Conservation (phyloP, 1,139 yeast genomes). For the Trichomonascaceae sp. region DNA sequence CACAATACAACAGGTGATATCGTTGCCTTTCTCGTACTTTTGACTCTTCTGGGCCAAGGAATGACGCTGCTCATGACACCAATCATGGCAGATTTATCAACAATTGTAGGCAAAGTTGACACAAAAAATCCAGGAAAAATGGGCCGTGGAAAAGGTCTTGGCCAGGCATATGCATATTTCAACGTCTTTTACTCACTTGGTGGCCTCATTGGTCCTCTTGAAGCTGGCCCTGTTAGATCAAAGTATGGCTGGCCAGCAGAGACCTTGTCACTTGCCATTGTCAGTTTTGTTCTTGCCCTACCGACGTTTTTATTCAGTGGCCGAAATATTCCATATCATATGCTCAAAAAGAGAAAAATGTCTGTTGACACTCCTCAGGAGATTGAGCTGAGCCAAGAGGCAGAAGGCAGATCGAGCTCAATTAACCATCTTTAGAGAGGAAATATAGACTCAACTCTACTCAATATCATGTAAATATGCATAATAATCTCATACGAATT, state of each 20-base stretch:
- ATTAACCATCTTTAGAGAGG: background rate
- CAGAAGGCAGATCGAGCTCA: background rate
- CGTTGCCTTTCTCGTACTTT: conserved; percentile 27
- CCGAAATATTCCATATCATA: conserved; percentile 16
- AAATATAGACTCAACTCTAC: background rate
- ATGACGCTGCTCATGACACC: conserved; percentile 27
- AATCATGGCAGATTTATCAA: conserved; percentile 29
- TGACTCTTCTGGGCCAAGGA: conserved; percentile 27
- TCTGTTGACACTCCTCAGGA: background rate
- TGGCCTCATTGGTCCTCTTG: conserved; percentile 32
- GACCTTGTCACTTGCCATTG: conserved; percentile 25
- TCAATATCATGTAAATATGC: background rate
- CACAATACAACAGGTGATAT: conserved; percentile 24
- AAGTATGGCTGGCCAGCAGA: conserved; percentile 27
- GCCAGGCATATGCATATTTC: conserved; percentile 34
- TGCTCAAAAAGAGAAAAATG: background rate
- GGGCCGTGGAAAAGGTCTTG: conserved; percentile 32
- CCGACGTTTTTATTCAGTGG: conserved; percentile 28
- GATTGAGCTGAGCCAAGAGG: background rate
- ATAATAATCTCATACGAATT: no score
- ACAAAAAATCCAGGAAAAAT: conserved; percentile 27
- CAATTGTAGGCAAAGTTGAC: conserved; percentile 25
- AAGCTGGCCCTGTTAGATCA: conserved; percentile 26
- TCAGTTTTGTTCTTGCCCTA: conserved; percentile 21
- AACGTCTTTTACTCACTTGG: conserved; percentile 34